These are phyloP conservation scores for Talaromyces sp. DNA, from an alignment of 2,329 filamentous ascomycete species.

Conservation along the genomic window DNA sequence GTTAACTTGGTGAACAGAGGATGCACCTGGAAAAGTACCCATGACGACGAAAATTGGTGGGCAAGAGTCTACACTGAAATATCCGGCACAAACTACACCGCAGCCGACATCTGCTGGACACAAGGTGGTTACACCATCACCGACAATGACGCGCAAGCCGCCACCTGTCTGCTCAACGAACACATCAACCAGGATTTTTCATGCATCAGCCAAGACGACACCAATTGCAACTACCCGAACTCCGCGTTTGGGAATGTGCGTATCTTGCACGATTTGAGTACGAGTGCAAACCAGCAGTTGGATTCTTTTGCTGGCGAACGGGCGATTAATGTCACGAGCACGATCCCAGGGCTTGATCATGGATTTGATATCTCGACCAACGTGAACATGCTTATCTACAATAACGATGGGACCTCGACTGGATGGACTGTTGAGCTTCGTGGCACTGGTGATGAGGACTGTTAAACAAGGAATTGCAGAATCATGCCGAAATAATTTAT, in stretches of 20 bases:
- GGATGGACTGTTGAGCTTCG: background rate
- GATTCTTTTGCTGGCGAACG: background rate
- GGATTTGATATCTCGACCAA: background rate
- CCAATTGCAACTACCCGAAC: background rate
- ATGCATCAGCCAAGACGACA: background rate
- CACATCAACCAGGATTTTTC: constrained; percentile 4
- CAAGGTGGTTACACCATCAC: constrained; percentile 3
- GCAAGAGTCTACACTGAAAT: background rate
- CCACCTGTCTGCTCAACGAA: background rate
- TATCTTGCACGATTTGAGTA: background rate
- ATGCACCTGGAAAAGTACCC: constrained; percentile 4
- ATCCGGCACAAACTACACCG: background rate
- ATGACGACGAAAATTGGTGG: background rate
- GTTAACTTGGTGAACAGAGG: background rate
- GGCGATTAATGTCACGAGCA: background rate
- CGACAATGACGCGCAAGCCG: background rate
- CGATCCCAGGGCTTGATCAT: background rate
- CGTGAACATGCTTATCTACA: background rate
- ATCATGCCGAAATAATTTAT: background rate
- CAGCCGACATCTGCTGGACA: background rate
- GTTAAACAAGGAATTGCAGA: background rate
- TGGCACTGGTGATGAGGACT: background rate
- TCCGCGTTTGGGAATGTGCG: background rate
- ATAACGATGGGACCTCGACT: background rate
- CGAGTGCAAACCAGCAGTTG: background rate